Conservation (phyloP, 768 basidiomycete species). For the Leccinum broughii region DNA sequence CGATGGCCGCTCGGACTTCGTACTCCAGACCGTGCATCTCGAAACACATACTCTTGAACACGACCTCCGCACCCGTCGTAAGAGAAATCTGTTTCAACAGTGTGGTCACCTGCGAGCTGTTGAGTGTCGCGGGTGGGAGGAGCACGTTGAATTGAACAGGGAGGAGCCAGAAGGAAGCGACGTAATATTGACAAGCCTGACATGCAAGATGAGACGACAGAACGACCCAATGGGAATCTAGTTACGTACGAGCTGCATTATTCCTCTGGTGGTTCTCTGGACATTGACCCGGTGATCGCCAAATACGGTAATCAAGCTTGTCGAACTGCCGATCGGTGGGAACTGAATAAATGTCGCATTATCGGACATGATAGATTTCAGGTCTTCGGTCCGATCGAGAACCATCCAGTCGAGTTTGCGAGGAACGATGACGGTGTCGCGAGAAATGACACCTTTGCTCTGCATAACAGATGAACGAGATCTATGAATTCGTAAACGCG, state of each 20-base stretch:
- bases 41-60: constrained; percentile 97
- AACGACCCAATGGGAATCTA: constrained; percentile 13
- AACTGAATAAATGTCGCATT: constrained; percentile 96
- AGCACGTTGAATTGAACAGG: constrained; percentile 93
- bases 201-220: constrained; percentile 13
- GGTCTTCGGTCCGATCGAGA: constrained; percentile 91
- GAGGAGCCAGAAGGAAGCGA: constrained; percentile 96
- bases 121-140: constrained; percentile 78
- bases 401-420: constrained; percentile 99
- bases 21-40: constrained; percentile 94
- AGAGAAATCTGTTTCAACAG: constrained; percentile 86
- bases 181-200: constrained; percentile 92
- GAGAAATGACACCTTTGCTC: constrained; percentile 87
- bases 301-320: constrained; percentile 89
- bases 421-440: constrained; percentile 92
- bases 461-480: constrained; percentile 31
- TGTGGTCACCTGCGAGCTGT: constrained; percentile 77
- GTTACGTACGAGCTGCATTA: constrained; percentile 87
- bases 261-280: constrained; percentile 87
- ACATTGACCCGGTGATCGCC: constrained; percentile 95
- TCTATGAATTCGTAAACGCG: not conserved
- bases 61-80: constrained; percentile 87
- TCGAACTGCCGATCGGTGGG: constrained; percentile 88
- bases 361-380: constrained; percentile 92
- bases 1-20: constrained; percentile 84